Evolutionary conservation across 768 basidiomycete genomes (phyloP), one percentile per base, ranked within the genome.

Genomic region (Floccularia luteovirens): DNA sequence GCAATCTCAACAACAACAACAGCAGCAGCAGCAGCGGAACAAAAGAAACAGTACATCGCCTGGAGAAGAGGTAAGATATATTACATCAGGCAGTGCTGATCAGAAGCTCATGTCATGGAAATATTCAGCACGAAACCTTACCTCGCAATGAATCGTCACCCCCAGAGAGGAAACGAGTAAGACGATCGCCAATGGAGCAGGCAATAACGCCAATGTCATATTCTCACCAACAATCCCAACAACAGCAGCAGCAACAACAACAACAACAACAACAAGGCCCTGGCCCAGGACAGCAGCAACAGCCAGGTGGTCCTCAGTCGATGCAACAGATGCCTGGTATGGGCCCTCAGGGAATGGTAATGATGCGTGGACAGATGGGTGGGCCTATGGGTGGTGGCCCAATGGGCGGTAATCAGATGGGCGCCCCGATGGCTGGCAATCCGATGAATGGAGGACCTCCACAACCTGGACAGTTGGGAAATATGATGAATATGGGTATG

Each of bases 21-120:
- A 56, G 48, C 47, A 49, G 42, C 65, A 51, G 24, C 59, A 52
- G 38, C 59, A 56, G 24, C 47, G 51, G 34, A 60, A 58, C 16
- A 78, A 79, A 48, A 67, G 79, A 46, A 77, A 61, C 46, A 80
- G 76, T 52, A 79, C 75, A 8, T 77, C 78, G 4, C 79, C 79
- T 4, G 71, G 68, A 24, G 79, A 79, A 57, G 79, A 79, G 51
- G 78, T 79, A 10, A 35, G 16, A 7, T 22, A 31, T 42, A n/a
- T 43, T 28, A 39, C 36, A n/a, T 33, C 1, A 35, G 39, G 28
- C 27, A 36, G 24, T 30, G 39, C 41, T 13, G n/a, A 30, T 20
- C 34, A 20, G 28, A 34, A 8, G 8, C 33, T 42, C 34, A 22
- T 42, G 47, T 36, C 20, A 43, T 31, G 35, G 16, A 23, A 27